Percentiles rank a stretch among this genome's conserved stretches.
Conservation (phyloP, 2,329 filamentous ascomycete genomes). For the Hymenoscyphus repandus region DNA sequence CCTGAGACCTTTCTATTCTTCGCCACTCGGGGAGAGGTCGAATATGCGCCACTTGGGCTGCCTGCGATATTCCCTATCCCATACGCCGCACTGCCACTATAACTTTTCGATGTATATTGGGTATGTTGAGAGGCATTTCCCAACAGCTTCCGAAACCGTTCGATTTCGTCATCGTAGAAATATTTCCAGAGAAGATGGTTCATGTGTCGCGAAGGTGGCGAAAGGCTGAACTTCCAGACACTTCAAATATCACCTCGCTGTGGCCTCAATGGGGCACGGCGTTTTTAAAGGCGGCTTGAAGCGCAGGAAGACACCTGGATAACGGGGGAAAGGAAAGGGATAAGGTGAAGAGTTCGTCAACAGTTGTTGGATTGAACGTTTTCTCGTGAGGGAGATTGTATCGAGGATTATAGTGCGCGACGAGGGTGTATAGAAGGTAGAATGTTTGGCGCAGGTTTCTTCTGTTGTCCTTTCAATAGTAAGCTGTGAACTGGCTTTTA, state of each 20-base stretch:
- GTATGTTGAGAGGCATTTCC: slow-evolving; percentile 57
- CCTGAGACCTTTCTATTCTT: slow-evolving; percentile 52
- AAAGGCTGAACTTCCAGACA: slow-evolving; percentile 32
- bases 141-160: slow-evolving; percentile 85
- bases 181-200: slow-evolving; percentile 95
- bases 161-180: slow-evolving; percentile 97
- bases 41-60: slow-evolving; percentile 24
- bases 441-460: too few species aligned
- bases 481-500: too few species aligned
- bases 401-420: background rate
- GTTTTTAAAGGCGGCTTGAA: slow-evolving; percentile 75
- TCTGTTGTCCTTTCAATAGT: too few species aligned
- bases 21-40: slow-evolving; percentile 45
- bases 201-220: slow-evolving; percentile 58
- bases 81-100: slow-evolving; percentile 36
- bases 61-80: slow-evolving; percentile 37
- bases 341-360: background rate
- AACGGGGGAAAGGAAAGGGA: slow-evolving; percentile 2
- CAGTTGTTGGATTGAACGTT: background rate
- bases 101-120: slow-evolving; percentile 50
- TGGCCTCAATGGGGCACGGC: slow-evolving; percentile 83
- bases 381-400: background rate
- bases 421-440: too few species aligned
- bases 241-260: slow-evolving; percentile 66
- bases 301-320: slow-evolving; percentile 38